Conservation (phyloP, 1,284 basidiomycete genomes). For the Cryptococcus deneoformans region DNA sequence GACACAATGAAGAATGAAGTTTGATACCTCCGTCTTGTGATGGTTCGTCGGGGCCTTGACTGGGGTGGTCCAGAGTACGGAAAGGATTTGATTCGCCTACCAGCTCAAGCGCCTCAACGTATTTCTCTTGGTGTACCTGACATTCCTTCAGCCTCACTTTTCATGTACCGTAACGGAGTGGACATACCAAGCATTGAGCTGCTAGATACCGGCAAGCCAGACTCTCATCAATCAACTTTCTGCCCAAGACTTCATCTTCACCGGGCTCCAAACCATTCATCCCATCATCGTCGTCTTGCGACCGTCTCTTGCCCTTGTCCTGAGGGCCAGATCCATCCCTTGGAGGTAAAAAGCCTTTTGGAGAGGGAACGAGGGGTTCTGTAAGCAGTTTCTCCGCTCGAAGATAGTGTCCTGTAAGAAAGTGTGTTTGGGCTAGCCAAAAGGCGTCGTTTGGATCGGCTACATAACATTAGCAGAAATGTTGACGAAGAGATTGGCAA, state of each 20-base stretch:
- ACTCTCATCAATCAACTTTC: slow-evolving; percentile 76
- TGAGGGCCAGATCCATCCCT: background rate
- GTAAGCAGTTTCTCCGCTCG: slow-evolving; percentile 89
- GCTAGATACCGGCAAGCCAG: slow-evolving; percentile 90
- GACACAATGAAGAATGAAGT: slow-evolving; percentile 95
- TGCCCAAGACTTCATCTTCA: slow-evolving; percentile 5
- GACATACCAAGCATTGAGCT: slow-evolving; percentile 74
- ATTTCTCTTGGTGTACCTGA: slow-evolving; percentile 82
- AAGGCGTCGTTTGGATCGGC: slow-evolving; percentile 96
- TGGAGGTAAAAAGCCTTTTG: slow-evolving; percentile 6
- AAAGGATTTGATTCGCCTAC: slow-evolving; percentile 90
- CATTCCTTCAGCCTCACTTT: background rate
- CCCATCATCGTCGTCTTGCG: slow-evolving; percentile 14
- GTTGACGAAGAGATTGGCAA: background rate
- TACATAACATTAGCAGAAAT: slow-evolving; percentile 36
- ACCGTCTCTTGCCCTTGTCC: slow-evolving; percentile 15
- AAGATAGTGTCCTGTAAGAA: slow-evolving; percentile 90
- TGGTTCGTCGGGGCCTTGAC: slow-evolving; percentile 48
- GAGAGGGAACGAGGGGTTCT: slow-evolving; percentile 58
- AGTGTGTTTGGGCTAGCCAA: slow-evolving; percentile 97
- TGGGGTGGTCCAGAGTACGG: slow-evolving; percentile 56
- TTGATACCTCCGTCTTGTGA: slow-evolving; percentile 85
- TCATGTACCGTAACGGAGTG: background rate
- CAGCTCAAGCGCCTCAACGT: slow-evolving; percentile 88
- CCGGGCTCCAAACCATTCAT: slow-evolving; percentile 7